Evolutionary conservation across 305 asterid species (phyloP).

Genomic region (Solanum hybrid): DNA sequence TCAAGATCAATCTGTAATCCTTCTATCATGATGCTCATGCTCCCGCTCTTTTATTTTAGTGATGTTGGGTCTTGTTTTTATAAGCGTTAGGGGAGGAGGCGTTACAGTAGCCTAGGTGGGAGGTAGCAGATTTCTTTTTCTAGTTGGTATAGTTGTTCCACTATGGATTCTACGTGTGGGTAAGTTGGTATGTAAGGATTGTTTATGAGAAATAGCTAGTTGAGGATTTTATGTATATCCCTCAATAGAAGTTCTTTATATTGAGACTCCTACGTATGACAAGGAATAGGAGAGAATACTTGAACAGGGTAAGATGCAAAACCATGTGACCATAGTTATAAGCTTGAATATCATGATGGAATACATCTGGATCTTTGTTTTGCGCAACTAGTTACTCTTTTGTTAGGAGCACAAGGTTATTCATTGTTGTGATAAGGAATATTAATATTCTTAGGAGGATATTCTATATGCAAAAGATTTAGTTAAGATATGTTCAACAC

Average conservation of each 20-base stretch:
- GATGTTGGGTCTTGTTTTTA: no score
- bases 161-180: not conserved
- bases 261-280: not conserved
- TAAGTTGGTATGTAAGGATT: not conserved
- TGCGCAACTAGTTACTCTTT: not conserved
- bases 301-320: not conserved
- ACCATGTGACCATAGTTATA: not conserved
- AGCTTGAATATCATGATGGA: not conserved
- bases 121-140: not conserved
- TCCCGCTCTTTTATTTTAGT: no score
- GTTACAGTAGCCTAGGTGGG: not conserved
- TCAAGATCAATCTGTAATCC: no score
- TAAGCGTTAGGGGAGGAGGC: no score
- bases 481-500: no score
- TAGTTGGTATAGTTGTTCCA: not conserved
- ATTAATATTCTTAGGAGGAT: no score
- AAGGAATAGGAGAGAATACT: not conserved
- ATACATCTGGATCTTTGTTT: not conserved
- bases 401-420: not conserved
- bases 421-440: not conserved
- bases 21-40: no score
- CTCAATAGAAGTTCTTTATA: not conserved
- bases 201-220: not conserved
- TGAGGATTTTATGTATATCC: not conserved
- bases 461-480: no score